Percentiles rank a stretch among this genome's conserved stretches.
These are phyloP conservation scores for Calonectria hongkongensis DNA, from an alignment of 2,329 filamentous ascomycete species.

Conservation along the genomic window DNA sequence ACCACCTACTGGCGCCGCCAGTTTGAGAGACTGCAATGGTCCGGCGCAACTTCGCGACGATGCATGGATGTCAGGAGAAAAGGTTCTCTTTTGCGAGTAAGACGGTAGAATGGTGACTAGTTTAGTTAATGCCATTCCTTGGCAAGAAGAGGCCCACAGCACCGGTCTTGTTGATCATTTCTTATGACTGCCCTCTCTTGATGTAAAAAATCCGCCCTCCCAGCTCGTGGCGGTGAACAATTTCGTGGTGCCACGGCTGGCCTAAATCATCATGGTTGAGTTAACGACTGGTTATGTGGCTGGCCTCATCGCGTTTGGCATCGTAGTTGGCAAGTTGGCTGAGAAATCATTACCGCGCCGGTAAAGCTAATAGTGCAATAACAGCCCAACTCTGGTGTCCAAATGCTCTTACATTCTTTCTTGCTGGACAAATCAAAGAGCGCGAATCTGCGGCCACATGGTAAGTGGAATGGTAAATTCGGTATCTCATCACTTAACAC, in stretches of 20 bases:
- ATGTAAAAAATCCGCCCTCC: not conserved
- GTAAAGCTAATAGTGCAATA: not conserved
- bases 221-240: not conserved
- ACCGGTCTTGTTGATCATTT: not conserved
- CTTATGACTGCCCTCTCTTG: not conserved
- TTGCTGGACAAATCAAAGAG: constrained; percentile 32
- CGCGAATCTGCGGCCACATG: constrained; percentile 35
- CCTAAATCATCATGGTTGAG: constrained; percentile 25
- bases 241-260: not conserved
- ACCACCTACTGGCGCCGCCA: not conserved
- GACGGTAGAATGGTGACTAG: not conserved
- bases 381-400: constrained; percentile 39
- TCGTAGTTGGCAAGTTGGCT: constrained; percentile 27
- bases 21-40: constrained; percentile 19
- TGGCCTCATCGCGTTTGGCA: constrained; percentile 33
- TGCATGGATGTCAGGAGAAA: not conserved
- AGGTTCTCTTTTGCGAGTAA: constrained; percentile 5
- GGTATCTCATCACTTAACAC: not conserved
- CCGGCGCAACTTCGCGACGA: not conserved
- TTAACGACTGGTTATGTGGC: constrained; percentile 29
- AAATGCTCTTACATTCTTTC: constrained; percentile 30
- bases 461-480: not conserved
- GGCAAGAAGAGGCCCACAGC: not conserved
- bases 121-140: constrained; percentile 15
- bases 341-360: not conserved